Evolutionary conservation across 331 rosid genomes (phyloP).

Genomic region (Cucumis variabilis): DNA sequence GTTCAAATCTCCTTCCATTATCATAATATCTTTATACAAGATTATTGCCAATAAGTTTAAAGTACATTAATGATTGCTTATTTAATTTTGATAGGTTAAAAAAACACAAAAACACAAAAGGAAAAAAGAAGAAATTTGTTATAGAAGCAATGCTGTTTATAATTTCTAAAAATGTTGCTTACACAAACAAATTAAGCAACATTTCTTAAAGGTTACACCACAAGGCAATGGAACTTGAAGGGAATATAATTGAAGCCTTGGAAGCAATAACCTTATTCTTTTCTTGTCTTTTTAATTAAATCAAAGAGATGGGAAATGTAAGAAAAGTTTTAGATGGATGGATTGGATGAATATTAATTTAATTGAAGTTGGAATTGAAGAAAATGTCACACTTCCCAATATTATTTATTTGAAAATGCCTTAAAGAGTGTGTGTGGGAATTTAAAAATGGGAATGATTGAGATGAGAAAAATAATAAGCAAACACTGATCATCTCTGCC

Average conservation of each 20-base stretch:
- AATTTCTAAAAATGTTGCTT: background rate
- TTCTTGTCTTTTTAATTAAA: no score
- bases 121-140: background rate
- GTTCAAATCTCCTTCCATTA: no score
- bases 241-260: background rate
- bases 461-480: background rate
- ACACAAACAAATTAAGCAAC: conserved; percentile 20
- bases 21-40: no score
- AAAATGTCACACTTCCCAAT: background rate
- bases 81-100: background rate
- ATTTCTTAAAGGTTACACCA: conserved; percentile 7
- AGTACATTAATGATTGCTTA: background rate
- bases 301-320: background rate
- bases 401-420: background rate
- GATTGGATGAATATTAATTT: background rate
- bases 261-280: background rate
- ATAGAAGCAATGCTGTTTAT: background rate
- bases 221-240: conserved; percentile 3
- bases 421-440: background rate
- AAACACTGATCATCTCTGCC: no score
- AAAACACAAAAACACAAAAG: background rate
- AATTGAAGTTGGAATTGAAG: background rate
- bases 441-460: background rate
- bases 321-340: background rate
- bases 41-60: no score